Evolutionary conservation across 495 filamentous ascomycete genomes (phyloP), one percentile per base, ranked within the genome.

Genomic region (Aspergillus leporis): DNA sequence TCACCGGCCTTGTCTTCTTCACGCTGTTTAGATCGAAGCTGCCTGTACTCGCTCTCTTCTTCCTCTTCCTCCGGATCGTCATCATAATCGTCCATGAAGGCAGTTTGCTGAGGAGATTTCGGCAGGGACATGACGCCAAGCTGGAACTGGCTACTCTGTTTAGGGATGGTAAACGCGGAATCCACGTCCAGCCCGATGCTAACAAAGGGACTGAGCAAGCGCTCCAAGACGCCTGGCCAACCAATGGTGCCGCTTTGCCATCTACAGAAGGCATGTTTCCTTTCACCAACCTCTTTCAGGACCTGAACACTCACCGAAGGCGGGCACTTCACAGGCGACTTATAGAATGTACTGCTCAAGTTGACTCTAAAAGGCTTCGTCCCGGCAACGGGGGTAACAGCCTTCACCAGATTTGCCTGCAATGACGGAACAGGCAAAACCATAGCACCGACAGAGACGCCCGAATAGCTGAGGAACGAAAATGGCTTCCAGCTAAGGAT

Each of bases 171-270:
- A 25, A 66, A 59, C 5, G 67, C 59, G 21, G 62, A 55, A 36
- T 67, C 59, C 16, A 64, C 25, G 18, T 68, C 62, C 59, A 70
- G 53, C 8, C 67, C 65, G 23, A 76, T 40, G 22, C 57, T 61
- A 30, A 60, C 45, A 50, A 71, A 59, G 5, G 66, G 65, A 1
- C 59, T 38, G 8, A 71, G 57, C 4, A 77, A 38, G 6, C 63
- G 54, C 21, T 64, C 67, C 3, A 70, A 14, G 5, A 60, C 13
- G 14, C 28, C 14, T 10, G 78, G 74, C 75, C 74, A 80, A 1
- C 45, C 19, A 28, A 72, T 55, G 18, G 64, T 60, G 5, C 77
- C 77, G 61, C 73, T 78, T 6, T 65, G 68, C 75, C 74, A 78
- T 10, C 68, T 64, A 22, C 63, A 65, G 47, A 73, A 72, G 5